These are phyloP conservation scores for Eragrostis tef DNA, from an alignment of 202 grass and related monocot species.

Conservation along the genomic window DNA sequence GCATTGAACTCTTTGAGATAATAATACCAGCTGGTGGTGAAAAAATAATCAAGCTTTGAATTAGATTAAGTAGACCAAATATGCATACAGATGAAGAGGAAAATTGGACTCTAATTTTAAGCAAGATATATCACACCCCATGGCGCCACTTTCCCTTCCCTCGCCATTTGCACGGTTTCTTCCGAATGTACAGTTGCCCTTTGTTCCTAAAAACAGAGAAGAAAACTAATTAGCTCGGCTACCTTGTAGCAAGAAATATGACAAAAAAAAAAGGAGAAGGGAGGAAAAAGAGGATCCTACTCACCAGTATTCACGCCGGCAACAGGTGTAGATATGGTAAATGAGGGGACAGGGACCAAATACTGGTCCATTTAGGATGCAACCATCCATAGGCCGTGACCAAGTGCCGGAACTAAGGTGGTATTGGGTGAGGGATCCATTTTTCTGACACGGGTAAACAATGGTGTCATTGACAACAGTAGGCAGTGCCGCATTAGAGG, in stretches of 20 bases:
- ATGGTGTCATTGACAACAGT: no score
- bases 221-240: neutral
- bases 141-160: neutral
- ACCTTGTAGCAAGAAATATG: neutral
- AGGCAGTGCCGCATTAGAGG: neutral
- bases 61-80: no score
- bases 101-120: no score
- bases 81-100: no score
- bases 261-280: no score
- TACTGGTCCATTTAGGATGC: neutral
- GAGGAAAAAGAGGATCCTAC: neutral
- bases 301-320: neutral
- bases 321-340: constrained; percentile 19
- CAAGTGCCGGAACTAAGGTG: neutral
- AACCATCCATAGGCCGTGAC: neutral
- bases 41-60: no score
- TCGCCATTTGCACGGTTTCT: neutral
- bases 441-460: neutral
- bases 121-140: neutral
- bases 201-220: constrained; percentile 4
- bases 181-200: neutral
- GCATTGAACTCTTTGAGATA: no score
- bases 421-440: neutral
- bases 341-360: constrained; percentile 10
- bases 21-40: no score